Percentiles rank a stretch among this genome's conserved stretches.
Evolutionary conservation across 192 early-diverging fungal species (phyloP).

Genomic region (Gaertneriomyces sp.): DNA sequence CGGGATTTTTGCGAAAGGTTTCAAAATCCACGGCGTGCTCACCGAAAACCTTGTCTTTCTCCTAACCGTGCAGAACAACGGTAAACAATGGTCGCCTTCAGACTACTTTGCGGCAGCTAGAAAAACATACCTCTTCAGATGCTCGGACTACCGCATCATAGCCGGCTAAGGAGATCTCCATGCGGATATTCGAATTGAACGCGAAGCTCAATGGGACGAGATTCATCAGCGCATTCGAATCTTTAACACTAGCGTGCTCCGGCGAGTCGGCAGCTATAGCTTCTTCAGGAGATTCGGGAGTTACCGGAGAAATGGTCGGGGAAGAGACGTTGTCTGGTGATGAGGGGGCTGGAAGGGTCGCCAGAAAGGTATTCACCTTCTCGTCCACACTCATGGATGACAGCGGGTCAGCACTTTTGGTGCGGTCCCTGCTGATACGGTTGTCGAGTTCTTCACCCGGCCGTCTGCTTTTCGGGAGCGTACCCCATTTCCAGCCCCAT

Average conservation of each 20-base stretch:
- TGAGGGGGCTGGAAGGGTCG: constrained; percentile 24
- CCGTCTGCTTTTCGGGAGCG: constrained; percentile 55
- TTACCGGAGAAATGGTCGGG: not conserved
- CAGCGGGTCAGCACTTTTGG: constrained; percentile 8
- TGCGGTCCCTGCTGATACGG: constrained; percentile 7
- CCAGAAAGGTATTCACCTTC: constrained; percentile 50
- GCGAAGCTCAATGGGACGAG: constrained; percentile 24
- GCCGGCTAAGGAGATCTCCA: constrained; percentile 25
- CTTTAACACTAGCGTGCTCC: constrained; percentile 19
- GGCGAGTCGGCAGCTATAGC: not conserved
- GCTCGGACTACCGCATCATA: constrained; percentile 15
- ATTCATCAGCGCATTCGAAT: constrained; percentile 9
- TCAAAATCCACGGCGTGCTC: constrained; percentile 55
- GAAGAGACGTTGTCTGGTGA: not conserved
- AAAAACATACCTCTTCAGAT: not conserved
- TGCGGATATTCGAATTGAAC: constrained; percentile 23
- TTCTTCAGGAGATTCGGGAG: not conserved
- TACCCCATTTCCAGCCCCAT: constrained; percentile 76
- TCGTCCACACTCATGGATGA: constrained; percentile 34
- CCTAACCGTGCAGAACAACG: not conserved
- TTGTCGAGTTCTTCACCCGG: not conserved
- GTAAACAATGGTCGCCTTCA: not conserved
- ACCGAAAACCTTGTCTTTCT: constrained; percentile 46
- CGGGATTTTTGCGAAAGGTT: constrained; percentile 49
- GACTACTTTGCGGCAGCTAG: too few species aligned